Evolutionary conservation across 2,329 filamentous ascomycete species (phyloP), one percentile per base, ranked within the genome.

Genomic region (Stenocarpella maydis): DNA sequence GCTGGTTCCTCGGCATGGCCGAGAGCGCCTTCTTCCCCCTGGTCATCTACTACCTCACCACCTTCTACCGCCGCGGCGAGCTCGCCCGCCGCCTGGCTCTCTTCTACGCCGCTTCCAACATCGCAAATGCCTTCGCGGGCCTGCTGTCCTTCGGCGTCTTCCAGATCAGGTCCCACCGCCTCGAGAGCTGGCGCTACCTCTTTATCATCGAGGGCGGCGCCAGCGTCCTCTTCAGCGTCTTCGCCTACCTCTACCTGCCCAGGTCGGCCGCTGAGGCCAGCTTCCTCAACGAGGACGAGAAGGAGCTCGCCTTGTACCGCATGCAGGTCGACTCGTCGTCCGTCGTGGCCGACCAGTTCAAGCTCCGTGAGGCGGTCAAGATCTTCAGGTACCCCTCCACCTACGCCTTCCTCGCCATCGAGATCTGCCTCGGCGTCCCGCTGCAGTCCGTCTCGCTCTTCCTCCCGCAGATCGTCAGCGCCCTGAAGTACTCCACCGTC

Each of bases 251-350:
- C 80, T 93, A 92, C 74, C 85, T 95, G 1, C 92, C 92, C 0
- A 83, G 79, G 67, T 90, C 86, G 55, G 89, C 90, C 0, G 84
- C 87, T 43, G 85, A 89, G 72, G 91, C 91, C 1, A 82, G 78
- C 1, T 94, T 94, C 75, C 82, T 94, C 24, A 88, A 79, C 68
- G 82, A 86, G 2, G 87, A 89, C 1, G 91, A 95, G 77, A 91
- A 89, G 75, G 82, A 83, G 10, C 84, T 94, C 0, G 92, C 92
- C 4, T 90, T 88, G 74, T 87, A 89, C 74, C 89, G 92, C n/a
- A 92, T 94, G 72, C 90, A 91, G 72, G 85, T 93, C 64, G 92
- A 95, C 77, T 91, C 88, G 8, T 93, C 91, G 2, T 88, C 91
- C 0, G 81, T 83, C 19, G 86, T 88, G 31, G 81, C 84, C 45